Evolutionary conservation across 768 basidiomycete species (phyloP), one percentile per base, ranked within the genome.

Genomic region (Daedalea quercina): DNA sequence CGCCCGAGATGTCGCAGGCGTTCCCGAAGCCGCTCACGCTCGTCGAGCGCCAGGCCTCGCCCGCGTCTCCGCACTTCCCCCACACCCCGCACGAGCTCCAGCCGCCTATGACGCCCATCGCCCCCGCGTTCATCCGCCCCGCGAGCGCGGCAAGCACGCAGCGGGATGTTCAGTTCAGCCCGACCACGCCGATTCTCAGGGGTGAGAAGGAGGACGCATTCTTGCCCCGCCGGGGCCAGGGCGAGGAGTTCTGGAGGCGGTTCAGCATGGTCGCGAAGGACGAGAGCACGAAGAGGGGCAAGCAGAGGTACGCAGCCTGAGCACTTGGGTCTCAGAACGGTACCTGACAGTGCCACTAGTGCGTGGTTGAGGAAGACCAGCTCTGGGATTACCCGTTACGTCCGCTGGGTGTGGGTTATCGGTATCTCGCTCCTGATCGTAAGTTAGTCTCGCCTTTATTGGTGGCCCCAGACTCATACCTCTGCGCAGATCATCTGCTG

Each of bases 221-320:
- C 2, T 65, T 90, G 8, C 84, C 87, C 1, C 73, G 73, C 37
- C 77, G 86, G 43, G 86, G 87, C 80, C 37, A 76, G 46, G 87
- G 87, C 0, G 88, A 91, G 60, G 85, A 90, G 60, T 91, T 92
- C 69, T 92, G 90, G 90, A 75, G 86, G 54, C 76, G 90, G 35
- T 92, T 91, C 69, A 87, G 85, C 55, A 89, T 90, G 74, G 82
- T 91, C 56, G 88, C 81, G 9, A 87, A 81, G 63, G 81, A 83
- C 54, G 82, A 86, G 58, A 52, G 75, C 71, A 55, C 65, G 69
- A 3, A 45, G 61, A 8, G 56, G 65, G 62, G 74, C 62, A 81
- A 80, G 60, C 74, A 76, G 67, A 72, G 69, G 76, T 74, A 49
- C 19, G 59, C 57, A 25, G 17, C 3, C 25, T 26, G 17, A 24